Conservation (phyloP, 1,284 basidiomycete genomes). For the Naganishia sp. region DNA sequence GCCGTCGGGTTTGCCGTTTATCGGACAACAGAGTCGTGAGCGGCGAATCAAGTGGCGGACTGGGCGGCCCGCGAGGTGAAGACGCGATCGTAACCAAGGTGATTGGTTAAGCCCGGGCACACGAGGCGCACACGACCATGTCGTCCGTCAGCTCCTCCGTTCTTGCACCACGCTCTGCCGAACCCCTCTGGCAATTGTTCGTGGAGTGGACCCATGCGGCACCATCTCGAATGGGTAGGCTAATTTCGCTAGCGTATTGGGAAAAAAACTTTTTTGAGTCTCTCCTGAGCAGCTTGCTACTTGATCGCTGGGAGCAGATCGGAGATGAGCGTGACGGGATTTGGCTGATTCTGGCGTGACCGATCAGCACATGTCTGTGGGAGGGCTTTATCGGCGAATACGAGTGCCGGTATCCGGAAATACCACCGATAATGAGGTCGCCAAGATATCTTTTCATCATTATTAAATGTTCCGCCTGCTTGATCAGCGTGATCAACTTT, state of each 20-base stretch:
- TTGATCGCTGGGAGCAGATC: neutral
- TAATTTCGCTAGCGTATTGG: neutral
- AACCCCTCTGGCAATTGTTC: neutral
- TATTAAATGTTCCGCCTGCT: neutral
- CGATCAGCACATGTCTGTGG: constrained; percentile 2
- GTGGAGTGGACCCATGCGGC: constrained; percentile 5
- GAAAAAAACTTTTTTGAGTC: neutral
- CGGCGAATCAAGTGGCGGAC: neutral
- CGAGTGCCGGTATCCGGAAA: neutral
- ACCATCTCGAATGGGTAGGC: neutral
- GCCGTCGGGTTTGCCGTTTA: neutral
- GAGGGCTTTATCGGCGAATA: constrained; percentile 1
- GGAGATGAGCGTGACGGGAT: too few species aligned
- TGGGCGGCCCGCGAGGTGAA: too few species aligned
- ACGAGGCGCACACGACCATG: neutral
- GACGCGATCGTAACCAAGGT: too few species aligned
- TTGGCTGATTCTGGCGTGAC: neutral
- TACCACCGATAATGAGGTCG: too few species aligned
- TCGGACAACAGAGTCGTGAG: neutral
- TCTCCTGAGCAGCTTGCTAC: neutral
- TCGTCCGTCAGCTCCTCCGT: neutral
- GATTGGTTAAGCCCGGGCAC: neutral
- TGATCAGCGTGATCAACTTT: too few species aligned
- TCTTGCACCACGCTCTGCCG: neutral
- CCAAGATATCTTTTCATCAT: too few species aligned